A percentile compares a stretch with the other conserved stretches of the same genome.
These are phyloP conservation scores for Cryptococcus sp. DNA, from an alignment of 1,284 basidiomycete genomes.

Conservation along the genomic window DNA sequence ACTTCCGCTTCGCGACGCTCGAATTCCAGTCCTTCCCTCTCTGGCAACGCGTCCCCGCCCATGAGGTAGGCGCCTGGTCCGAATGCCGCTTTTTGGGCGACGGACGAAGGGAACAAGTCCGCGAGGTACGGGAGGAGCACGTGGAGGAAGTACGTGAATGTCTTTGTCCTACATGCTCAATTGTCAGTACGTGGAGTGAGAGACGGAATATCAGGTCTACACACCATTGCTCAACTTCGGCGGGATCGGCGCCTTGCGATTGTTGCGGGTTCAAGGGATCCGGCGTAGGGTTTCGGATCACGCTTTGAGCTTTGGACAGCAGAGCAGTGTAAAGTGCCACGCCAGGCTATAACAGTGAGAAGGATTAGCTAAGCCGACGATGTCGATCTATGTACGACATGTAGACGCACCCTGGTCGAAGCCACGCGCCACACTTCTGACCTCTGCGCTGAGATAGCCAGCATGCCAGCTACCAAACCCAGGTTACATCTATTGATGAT, in stretches of 20 bases:
- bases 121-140: slow-evolving; percentile 73
- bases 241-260: slow-evolving; percentile 58
- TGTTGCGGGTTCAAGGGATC: slow-evolving; percentile 54
- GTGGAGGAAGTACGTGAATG: slow-evolving; percentile 82
- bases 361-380: slow-evolving; percentile 5
- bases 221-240: slow-evolving; percentile 84
- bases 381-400: neutral
- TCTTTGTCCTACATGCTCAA: slow-evolving; percentile 63
- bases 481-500: slow-evolving; percentile 73
- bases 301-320: slow-evolving; percentile 84
- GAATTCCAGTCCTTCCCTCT: slow-evolving; percentile 65
- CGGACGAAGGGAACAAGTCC: slow-evolving; percentile 85
- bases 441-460: slow-evolving; percentile 80
- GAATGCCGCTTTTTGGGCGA: slow-evolving; percentile 62
- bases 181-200: slow-evolving; percentile 1
- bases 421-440: slow-evolving; percentile 74
- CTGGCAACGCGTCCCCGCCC: slow-evolving; percentile 56
- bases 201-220: slow-evolving; percentile 26
- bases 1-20: slow-evolving; percentile 53
- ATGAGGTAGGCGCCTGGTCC: slow-evolving; percentile 56
- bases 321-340: slow-evolving; percentile 89
- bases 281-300: slow-evolving; percentile 70
- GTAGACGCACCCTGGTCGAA: slow-evolving; percentile 63
- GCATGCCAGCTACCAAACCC: slow-evolving; percentile 79
- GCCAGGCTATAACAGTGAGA: slow-evolving; percentile 71